Evolutionary conservation across 805 yeast species (phyloP), one percentile per base, ranked within the genome.

Genomic region (Cyberlindnera mrakii): DNA sequence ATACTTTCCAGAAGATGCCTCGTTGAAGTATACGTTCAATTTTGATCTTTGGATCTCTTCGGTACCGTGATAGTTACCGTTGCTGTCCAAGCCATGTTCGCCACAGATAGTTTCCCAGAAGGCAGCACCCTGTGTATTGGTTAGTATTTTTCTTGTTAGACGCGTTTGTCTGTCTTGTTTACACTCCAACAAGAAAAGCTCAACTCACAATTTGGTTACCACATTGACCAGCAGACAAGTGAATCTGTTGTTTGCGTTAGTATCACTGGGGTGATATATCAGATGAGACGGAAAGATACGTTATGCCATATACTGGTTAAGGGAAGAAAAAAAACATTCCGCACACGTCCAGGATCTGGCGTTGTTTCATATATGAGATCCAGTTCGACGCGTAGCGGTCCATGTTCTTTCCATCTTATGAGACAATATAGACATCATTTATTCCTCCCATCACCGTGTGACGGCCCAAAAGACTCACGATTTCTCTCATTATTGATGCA

Each of bases 201-300:
- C 15, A 4, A 76, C 82, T 58, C 71, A 78, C 87, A 56, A 90
- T 88, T 72, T 90, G 98, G 78, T 90, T 90, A 80, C 97, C 96
- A 80, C 97, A 89, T 74, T 90, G 98, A 68, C 98, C 98, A 45
- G 96, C 84, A 46, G 97, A 90, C 67, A 90, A 78, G 70, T 90
- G 97, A 67, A 90, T 87, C 93, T 82, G 66, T 55, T 14, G 15
- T 16, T 1, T 9, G 6, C 35, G 58, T 54, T 53, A 53, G 55
- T 52, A 49, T 29, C 35, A 33, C 17, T 16, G 20, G 11, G 35
- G 7, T 33, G 34, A 7, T 18, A 20, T 36, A 37, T 6, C 20
- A n/a, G 25, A n/a, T 9, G 32, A 16, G 17, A 18, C 11, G 13
- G 34, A 8, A 17, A 20, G 27, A 36, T 33, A 11, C 11, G 17